These are phyloP conservation scores for Suillus discolor DNA, from an alignment of 768 basidiomycete genomes.

Conservation along the genomic window DNA sequence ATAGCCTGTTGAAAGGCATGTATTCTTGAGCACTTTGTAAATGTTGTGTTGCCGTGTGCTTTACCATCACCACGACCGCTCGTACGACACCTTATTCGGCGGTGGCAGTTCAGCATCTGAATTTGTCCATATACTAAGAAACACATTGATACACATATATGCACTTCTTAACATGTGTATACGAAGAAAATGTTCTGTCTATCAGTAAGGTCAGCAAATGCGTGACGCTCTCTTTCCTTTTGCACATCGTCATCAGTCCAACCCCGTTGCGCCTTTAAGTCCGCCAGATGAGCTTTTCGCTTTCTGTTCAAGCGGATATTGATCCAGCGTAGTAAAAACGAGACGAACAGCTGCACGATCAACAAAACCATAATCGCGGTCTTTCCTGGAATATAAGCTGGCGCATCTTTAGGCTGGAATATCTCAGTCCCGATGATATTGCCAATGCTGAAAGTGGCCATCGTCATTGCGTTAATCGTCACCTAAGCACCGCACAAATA, in stretches of 20 bases:
- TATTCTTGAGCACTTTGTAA: background rate
- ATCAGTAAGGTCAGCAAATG: conserved; percentile 66
- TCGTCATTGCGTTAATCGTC: conserved; percentile 63
- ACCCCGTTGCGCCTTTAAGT: conserved; percentile 46
- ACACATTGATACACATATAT: conserved; percentile 23
- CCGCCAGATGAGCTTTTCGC: conserved; percentile 43
- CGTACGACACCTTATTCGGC: background rate
- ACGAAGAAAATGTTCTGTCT: conserved; percentile 65
- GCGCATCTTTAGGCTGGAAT: conserved; percentile 63
- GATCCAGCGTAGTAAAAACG: conserved; percentile 52
- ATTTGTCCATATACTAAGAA: conserved; percentile 2
- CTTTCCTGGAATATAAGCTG: conserved; percentile 67
- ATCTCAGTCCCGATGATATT: conserved; percentile 68
- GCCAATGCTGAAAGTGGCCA: conserved; percentile 55
- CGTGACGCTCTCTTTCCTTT: conserved; percentile 58
- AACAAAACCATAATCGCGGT: conserved; percentile 64
- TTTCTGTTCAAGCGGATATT: conserved; percentile 55
- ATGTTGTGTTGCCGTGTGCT: background rate
- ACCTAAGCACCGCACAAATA: conserved; percentile 30
- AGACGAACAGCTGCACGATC: conserved; percentile 51
- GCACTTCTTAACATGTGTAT: conserved; percentile 42
- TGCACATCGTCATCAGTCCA: conserved; percentile 63
- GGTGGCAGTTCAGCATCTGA: background rate
- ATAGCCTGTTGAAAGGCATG: background rate
- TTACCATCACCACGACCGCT: background rate